Conservation (phyloP, 2,329 filamentous ascomycete genomes). For the Aotearoamyces nothofagi region DNA sequence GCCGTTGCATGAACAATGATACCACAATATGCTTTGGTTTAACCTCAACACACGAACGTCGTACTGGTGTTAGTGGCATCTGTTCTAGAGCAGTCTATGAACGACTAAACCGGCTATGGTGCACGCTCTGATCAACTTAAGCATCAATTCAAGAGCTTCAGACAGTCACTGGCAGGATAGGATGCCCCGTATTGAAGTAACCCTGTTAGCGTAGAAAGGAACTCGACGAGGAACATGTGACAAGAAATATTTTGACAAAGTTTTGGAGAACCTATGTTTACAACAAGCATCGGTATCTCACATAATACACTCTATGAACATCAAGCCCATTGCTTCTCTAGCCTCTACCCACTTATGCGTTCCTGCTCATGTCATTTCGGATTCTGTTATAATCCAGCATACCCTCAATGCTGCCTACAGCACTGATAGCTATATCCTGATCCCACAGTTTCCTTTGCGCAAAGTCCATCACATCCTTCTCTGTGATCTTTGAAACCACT, state of each 20-base stretch:
- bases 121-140: too few species aligned
- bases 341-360: constrained; percentile 24
- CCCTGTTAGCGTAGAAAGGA: too few species aligned
- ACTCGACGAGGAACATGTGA: too few species aligned
- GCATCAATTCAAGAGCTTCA: too few species aligned
- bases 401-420: constrained; percentile 86
- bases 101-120: too few species aligned
- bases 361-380: constrained; percentile 78
- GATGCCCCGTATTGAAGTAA: too few species aligned
- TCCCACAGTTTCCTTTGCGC: constrained; percentile 94
- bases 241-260: not conserved
- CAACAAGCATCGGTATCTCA: constrained; percentile 15
- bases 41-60: too few species aligned
- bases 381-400: constrained; percentile 64
- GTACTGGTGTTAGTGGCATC: too few species aligned
- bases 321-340: constrained; percentile 5
- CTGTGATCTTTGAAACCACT: constrained; percentile 73
- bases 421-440: constrained; percentile 86
- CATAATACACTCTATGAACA: constrained; percentile 20
- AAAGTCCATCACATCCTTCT: constrained; percentile 95
- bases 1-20: too few species aligned
- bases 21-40: too few species aligned
- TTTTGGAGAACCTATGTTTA: constrained; percentile 16
- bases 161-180: too few species aligned
- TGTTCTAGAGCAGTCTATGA: too few species aligned